Evolutionary conservation across 352 stramenopile genomes (phyloP), one percentile per base, ranked within the genome.

Genomic region (Globisporangium sylvaticum): DNA sequence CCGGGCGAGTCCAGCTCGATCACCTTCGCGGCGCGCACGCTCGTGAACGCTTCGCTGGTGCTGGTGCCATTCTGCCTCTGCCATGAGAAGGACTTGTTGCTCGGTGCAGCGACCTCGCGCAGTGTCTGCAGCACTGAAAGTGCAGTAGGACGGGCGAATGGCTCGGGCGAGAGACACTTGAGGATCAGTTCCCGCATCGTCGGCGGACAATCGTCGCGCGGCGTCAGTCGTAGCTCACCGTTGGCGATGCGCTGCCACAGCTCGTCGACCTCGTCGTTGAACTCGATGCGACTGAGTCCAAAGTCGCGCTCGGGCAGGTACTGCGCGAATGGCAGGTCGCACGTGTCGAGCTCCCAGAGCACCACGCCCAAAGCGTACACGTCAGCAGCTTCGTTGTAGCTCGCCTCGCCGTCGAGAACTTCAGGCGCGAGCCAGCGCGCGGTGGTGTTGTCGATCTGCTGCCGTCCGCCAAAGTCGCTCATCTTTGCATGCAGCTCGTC

Each of bases 281-380:
- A 29, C 14, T 67, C 62, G n/a, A 67, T 44, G 53, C 62, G 62
- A 46, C 62, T 67, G 52, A 67, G 62, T 0, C 62, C 62, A 48
- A 62, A 67, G 62, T 67, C 62, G 7, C 48, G 56, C 64, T 69
- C 58, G 3, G 42, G 56, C 18, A 65, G 20, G 48, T 60, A 46
- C 31, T 55, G 48, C 22, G 56, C 64, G 24, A 64, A 55, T 20
- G 64, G 56, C 44, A 64, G 4, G 29, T 64, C 64, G 10, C 56
- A 64, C 64, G 46, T 60, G 48, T 68, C 71, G 8, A 77, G 54
- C 56, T 77, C 71, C 53, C 64, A 73, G 8, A 78, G 37, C 1
- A 78, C 52, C 15, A 78, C 67, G 15, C 72, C 70, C 24, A 78
- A 73, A 18, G 70, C 75, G 31, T 78, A 78, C 50, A 78, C 64